phyloP scores from a whole-genome alignment of 2,329 filamentous ascomycete species.

The Calonectria ilicicola region DNA sequence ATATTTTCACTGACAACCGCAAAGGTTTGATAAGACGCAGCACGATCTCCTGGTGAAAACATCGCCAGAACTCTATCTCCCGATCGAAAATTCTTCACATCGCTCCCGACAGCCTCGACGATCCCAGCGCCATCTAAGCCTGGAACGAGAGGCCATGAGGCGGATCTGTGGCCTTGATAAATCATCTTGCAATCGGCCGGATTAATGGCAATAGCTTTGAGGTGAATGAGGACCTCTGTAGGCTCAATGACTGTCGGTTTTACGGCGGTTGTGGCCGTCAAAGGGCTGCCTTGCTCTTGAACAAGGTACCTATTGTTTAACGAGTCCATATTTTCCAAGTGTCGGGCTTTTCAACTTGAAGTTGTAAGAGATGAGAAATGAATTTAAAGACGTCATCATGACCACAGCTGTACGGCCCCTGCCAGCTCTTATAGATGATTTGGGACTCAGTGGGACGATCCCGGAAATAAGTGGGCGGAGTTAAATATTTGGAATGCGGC shows the following conservation, averaged over 20 bases:
- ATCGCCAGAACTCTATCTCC: not conserved
- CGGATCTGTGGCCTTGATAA: not conserved
- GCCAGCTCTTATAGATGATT: no score
- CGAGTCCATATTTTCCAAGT: not conserved
- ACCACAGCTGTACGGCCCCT: no score
- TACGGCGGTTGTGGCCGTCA: not conserved
- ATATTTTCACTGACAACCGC: not conserved
- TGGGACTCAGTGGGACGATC: rapidly evolving
- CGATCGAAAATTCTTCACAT: not conserved
- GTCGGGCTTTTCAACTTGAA: not conserved
- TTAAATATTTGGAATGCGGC: no score
- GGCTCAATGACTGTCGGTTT: not conserved
- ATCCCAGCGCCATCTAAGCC: not conserved
- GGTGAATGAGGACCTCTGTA: not conserved
- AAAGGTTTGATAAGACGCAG: not conserved
- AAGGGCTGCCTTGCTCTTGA: not conserved
- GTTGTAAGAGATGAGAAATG: no score
- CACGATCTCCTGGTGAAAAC: not conserved
- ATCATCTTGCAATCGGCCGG: slow-evolving; percentile 15
- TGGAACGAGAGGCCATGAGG: not conserved
- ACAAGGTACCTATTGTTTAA: not conserved
- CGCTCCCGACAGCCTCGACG: not conserved
- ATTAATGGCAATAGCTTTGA: not conserved
- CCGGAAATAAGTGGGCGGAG: no score
- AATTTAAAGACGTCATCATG: no score